Base-by-base conservation (phyloP, 306 rosid species). In the Cyamopsis tetragonoloba region DNA sequence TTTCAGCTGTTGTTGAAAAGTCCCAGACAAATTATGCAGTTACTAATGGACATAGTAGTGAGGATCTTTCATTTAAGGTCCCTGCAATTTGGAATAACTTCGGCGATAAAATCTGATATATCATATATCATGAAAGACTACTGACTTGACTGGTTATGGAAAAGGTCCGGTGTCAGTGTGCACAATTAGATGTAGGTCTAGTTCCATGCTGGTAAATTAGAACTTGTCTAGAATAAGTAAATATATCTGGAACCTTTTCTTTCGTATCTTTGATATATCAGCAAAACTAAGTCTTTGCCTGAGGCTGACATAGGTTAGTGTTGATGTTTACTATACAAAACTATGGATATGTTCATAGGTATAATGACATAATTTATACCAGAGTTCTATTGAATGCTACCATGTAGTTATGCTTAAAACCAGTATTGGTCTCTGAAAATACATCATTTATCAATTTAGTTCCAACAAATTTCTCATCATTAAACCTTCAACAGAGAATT, bases 1-100 rank as follows among this genome's bases (percentile, higher is more conserved):
- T 32, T 44, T 26, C 79, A 22, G 53, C 71, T 14, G 50, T 67
- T 49, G 44, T 32, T 60, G 63, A 70, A 76, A 62, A 28, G 11
- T 72, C 68, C 27, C 77, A 69, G 57, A 43, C 76, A 7, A 71
- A 51, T 41, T 22, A 48, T 46, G 62, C 69, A 27, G 72, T 57
- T 60, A 56, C 77, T 78, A 77, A 70, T 31, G 77, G 71, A 56
- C 62, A 56, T 48, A 51, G 51, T 63, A 48, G 62, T 42, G 43
- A 23, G 38, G 83, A 76, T 65, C 48, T 71, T 35, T 78, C 83
- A 23, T 81, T 62, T 67, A 75, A 71, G 57, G 73, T 0, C 53
- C 57, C 35, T 68, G 70, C 61, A 51, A 18, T 49, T 28, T 66
- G 71, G 64, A 54, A 43, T 30, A 34, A 71, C 35, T 14, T 42